Conservation (phyloP, 1,284 basidiomycete species). For the Apiotrichum veenhuisii region DNA sequence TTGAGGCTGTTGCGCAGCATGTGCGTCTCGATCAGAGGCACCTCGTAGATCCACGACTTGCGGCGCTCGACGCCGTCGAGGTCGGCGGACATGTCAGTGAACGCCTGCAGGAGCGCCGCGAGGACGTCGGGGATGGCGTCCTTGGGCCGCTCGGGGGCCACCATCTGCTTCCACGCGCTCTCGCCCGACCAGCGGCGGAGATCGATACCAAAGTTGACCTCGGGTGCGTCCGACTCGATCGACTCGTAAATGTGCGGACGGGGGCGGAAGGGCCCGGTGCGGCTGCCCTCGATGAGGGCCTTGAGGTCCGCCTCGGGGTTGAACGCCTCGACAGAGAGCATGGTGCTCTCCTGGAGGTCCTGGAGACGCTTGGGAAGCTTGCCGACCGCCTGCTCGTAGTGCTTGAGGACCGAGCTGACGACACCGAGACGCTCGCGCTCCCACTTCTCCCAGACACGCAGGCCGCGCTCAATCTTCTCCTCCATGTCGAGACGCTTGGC, state of each 20-base stretch:
- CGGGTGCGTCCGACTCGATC: constrained; percentile 69
- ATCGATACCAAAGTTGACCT: constrained; percentile 84
- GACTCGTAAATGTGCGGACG: constrained; percentile 77
- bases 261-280: constrained; percentile 83
- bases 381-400: constrained; percentile 73
- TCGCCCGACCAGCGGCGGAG: constrained; percentile 74
- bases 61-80: constrained; percentile 74
- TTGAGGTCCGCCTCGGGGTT: constrained; percentile 70
- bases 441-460: constrained; percentile 76
- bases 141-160: constrained; percentile 53
- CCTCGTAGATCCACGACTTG: constrained; percentile 85
- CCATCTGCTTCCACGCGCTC: constrained; percentile 54
- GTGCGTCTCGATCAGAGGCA: constrained; percentile 75
- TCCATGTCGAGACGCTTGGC: constrained; percentile 74
- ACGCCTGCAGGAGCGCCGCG: constrained; percentile 61
- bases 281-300: constrained; percentile 75
- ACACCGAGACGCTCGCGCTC: constrained; percentile 75
- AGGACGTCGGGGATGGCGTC: constrained; percentile 69
- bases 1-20: constrained; percentile 78
- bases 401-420: constrained; percentile 76
- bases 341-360: constrained; percentile 63
- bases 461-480: constrained; percentile 73
- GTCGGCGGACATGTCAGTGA: constrained; percentile 63
- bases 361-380: constrained; percentile 65
- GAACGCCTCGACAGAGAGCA: constrained; percentile 71